Conservation (phyloP, 371 early-diverging fungal species). For the Syncephalastrum racemosum region DNA sequence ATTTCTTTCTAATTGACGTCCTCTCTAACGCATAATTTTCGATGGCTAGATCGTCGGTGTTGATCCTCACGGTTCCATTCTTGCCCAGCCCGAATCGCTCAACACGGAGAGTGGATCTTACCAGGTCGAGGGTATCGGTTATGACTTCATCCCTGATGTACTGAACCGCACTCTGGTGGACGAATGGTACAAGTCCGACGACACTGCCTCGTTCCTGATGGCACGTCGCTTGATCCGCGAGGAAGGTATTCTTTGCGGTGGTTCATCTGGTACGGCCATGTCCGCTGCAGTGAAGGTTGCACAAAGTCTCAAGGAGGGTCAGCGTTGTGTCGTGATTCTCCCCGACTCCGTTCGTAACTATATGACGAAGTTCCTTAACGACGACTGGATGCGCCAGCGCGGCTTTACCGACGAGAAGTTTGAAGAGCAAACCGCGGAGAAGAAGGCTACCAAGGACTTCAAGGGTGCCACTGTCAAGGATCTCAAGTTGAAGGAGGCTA, state of each 20-base stretch:
- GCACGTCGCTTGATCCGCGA: conserved; percentile 94
- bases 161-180: conserved; percentile 84
- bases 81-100: conserved; percentile 85
- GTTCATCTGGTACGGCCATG: conserved; percentile 94
- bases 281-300: conserved; percentile 75
- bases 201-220: conserved; percentile 93
- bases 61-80: conserved; percentile 93
- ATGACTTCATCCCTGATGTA: conserved; percentile 95
- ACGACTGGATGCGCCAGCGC: conserved; percentile 91
- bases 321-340: conserved; percentile 90
- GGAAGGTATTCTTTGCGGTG: conserved; percentile 93
- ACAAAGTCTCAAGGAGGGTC: conserved; percentile 80
- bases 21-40: neutral
- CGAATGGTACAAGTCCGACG: conserved; percentile 92
- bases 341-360: conserved; percentile 98
- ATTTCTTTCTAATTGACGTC: neutral
- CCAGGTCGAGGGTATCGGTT: conserved; percentile 96
- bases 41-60: conserved; percentile 79
- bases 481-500: conserved; percentile 77
- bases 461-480: conserved; percentile 81
- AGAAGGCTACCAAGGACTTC: conserved; percentile 77
- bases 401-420: conserved; percentile 67
- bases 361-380: conserved; percentile 95
- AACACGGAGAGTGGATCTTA: conserved; percentile 64
- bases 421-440: conserved; percentile 45